Conservation (phyloP, 2,329 filamentous ascomycete genomes). For the Lanzia echinophila region DNA sequence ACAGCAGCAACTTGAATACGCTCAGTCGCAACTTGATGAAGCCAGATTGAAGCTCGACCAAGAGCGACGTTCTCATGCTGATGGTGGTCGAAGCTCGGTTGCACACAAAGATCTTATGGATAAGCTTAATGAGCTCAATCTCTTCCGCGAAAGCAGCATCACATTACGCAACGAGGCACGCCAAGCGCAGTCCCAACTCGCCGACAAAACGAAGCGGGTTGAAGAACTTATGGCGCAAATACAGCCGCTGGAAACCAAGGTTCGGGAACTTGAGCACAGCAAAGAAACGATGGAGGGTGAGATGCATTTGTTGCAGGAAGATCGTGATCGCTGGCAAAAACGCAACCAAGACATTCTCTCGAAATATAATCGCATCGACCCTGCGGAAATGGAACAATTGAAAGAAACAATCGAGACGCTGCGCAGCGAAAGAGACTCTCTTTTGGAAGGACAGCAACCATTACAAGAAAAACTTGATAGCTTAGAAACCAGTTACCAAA, state of each 20-base stretch:
- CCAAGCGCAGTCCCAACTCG: conserved; percentile 68
- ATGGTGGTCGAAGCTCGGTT: conserved; percentile 65
- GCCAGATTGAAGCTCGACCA: conserved; percentile 83
- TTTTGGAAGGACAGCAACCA: conserved; percentile 33
- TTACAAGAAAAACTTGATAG: conserved; percentile 48
- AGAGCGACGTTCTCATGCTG: conserved; percentile 70
- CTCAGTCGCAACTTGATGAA: conserved; percentile 83
- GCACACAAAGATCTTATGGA: conserved; percentile 88
- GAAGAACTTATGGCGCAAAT: conserved; percentile 69
- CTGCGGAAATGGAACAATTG: conserved; percentile 82
- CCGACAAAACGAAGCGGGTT: conserved; percentile 67
- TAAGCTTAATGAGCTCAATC: conserved; percentile 89
- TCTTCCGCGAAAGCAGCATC: conserved; percentile 91
- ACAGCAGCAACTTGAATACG: conserved; percentile 83
- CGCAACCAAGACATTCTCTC: conserved; percentile 91
- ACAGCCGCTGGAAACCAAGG: conserved; percentile 72
- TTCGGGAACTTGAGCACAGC: conserved; percentile 76
- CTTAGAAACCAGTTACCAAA: conserved; percentile 47
- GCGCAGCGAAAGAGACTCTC: conserved; percentile 55
- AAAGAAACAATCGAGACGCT: conserved; percentile 68
- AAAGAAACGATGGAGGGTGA: conserved; percentile 64
- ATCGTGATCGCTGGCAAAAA: conserved; percentile 93
- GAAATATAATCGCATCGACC: conserved; percentile 93
- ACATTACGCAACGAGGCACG: conserved; percentile 82
- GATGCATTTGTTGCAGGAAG: conserved; percentile 79